Conservation (phyloP, 305 asterid species). For the Andrographis paniculata region DNA sequence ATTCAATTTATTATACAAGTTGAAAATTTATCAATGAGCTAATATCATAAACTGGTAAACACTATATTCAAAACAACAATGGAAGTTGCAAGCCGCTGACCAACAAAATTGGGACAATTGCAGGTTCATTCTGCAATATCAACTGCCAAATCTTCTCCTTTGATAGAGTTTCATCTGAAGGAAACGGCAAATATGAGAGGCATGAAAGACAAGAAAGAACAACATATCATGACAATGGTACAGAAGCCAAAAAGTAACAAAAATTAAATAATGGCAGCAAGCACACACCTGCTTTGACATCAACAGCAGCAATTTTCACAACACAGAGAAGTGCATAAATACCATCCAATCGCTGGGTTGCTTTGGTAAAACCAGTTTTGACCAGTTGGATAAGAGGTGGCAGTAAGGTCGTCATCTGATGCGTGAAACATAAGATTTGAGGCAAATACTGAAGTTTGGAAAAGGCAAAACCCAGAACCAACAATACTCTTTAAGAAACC, state of each 20-base stretch:
- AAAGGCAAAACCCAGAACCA: constrained; percentile 9
- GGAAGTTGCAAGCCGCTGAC: constrained; percentile 37
- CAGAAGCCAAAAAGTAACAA: constrained; percentile 4
- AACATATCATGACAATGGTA: background rate
- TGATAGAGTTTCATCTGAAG: constrained; percentile 62
- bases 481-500: constrained; percentile 3
- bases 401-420: constrained; percentile 71
- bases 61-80: no score
- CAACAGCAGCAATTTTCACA: constrained; percentile 71
- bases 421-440: constrained; percentile 17
- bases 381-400: constrained; percentile 81
- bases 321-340: constrained; percentile 75
- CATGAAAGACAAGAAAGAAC: constrained; percentile 14
- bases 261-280: constrained; percentile 5
- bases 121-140: constrained; percentile 87
- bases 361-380: constrained; percentile 89
- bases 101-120: constrained; percentile 73
- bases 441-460: constrained; percentile 10
- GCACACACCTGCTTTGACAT: constrained; percentile 87
- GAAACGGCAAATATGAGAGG: constrained; percentile 27
- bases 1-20: constrained; percentile 7
- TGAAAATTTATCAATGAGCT: no score
- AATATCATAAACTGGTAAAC: no score
- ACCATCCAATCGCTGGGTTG: constrained; percentile 93
- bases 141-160: constrained; percentile 97